Evolutionary conservation across 1,284 basidiomycete species (phyloP).

Genomic region (Boletus semigastroideus): DNA sequence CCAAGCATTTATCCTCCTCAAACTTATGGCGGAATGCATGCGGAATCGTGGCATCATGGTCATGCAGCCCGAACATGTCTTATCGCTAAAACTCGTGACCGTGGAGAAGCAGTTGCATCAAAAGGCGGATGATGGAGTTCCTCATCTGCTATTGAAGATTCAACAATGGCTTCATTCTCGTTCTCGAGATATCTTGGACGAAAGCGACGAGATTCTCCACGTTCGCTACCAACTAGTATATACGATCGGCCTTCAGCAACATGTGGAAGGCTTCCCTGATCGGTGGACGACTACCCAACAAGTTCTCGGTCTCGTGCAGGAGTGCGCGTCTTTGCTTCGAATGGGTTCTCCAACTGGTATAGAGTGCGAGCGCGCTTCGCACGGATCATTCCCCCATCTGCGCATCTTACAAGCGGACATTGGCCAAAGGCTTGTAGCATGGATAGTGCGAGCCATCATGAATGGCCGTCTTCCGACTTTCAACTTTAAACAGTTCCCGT

Average conservation of each 20-base stretch:
- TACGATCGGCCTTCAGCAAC: background rate
- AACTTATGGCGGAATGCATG: background rate
- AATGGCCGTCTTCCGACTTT: constrained; percentile 23
- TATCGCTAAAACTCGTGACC: background rate
- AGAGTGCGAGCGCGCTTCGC: background rate
- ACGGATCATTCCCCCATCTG: background rate
- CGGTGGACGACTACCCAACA: background rate
- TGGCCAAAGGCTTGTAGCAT: background rate
- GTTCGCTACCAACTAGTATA: background rate
- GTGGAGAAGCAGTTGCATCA: background rate
- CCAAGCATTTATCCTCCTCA: background rate
- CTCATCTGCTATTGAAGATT: background rate
- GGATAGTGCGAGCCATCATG: constrained; percentile 28
- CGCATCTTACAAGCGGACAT: background rate
- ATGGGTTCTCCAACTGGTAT: background rate
- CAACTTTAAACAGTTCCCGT: constrained; percentile 19
- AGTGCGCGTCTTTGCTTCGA: background rate
- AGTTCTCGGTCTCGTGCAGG: background rate
- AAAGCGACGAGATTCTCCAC: background rate
- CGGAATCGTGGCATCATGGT: background rate
- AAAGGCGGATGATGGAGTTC: background rate
- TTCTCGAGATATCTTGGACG: background rate
- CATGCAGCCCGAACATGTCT: background rate
- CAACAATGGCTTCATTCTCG: background rate
- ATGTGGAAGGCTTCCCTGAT: background rate